These are phyloP conservation scores for Schrenkiella parvula DNA, from an alignment of 345 rosid genomes.

Conservation along the genomic window DNA sequence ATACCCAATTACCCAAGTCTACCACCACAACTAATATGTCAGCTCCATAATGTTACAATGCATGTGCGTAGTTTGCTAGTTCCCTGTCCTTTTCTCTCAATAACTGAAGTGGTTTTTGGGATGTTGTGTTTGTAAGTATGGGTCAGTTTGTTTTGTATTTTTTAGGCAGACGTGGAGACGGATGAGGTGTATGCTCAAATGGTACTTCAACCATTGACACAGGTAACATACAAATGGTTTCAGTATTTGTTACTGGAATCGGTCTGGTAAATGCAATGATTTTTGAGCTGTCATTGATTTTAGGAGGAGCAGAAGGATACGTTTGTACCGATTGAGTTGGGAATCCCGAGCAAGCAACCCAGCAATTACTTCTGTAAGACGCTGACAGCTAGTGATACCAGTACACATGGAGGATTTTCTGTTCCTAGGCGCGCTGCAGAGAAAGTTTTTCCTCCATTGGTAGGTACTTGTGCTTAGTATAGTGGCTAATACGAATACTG, in stretches of 20 bases:
- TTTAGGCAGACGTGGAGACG: slow-evolving; percentile 48
- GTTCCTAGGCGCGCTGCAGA: slow-evolving; percentile 75
- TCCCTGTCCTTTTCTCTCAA: slow-evolving; percentile 26
- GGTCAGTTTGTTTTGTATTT: background rate
- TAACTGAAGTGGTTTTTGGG: slow-evolving; percentile 13
- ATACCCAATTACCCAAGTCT: slow-evolving; percentile 54
- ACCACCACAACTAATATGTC: slow-evolving; percentile 52
- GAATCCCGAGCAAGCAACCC: slow-evolving; percentile 48
- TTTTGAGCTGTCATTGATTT: background rate
- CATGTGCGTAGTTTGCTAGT: slow-evolving; percentile 42
- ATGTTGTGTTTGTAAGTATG: background rate
- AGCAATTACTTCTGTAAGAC: slow-evolving; percentile 54
- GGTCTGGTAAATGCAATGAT: background rate
- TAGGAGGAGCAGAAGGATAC: slow-evolving; percentile 54
- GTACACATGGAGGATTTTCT: slow-evolving; percentile 77
- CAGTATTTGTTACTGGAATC: background rate
- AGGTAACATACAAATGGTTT: slow-evolving; percentile 20
- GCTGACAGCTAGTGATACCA: slow-evolving; percentile 54
- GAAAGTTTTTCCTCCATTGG: slow-evolving; percentile 70
- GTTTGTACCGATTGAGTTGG: slow-evolving; percentile 44
- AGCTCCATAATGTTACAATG: slow-evolving; percentile 62
- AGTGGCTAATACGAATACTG: background rate
- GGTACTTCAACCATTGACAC: slow-evolving; percentile 48
- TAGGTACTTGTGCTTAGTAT: slow-evolving; percentile 16
- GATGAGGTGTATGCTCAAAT: slow-evolving; percentile 56